Conservation (phyloP, 352 stramenopile genomes). For the Sclerospora graminicola region DNA sequence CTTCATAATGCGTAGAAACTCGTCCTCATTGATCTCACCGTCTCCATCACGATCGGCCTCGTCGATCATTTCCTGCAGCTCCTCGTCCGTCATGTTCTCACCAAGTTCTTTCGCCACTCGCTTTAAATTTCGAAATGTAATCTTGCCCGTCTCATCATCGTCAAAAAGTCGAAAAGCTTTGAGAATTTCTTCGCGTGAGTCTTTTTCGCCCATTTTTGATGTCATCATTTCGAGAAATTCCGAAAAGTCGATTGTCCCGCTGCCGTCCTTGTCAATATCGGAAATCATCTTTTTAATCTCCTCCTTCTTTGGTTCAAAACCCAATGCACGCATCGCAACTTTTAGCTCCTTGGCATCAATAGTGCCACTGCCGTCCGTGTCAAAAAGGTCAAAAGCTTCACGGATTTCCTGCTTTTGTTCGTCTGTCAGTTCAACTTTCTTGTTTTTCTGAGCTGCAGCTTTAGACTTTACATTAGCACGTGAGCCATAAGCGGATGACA, state of each 20-base stretch:
- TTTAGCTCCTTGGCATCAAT: conserved; percentile 95
- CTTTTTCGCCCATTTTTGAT: conserved; percentile 94
- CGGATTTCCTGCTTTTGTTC: conserved; percentile 94
- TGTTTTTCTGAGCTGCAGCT: conserved; percentile 60
- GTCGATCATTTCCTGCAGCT: conserved; percentile 98
- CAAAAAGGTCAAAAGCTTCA: conserved; percentile 95
- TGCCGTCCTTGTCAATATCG: conserved; percentile 93
- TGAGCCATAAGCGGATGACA: conserved; percentile 62
- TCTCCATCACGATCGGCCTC: conserved; percentile 92
- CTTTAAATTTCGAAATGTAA: conserved; percentile 95
- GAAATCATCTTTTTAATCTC: conserved; percentile 97
- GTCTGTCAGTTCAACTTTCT: conserved; percentile 85
- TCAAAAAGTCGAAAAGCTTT: conserved; percentile 98
- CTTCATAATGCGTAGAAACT: conserved; percentile 96
- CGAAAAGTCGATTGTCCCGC: conserved; percentile 93
- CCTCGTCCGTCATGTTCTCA: conserved; percentile 95
- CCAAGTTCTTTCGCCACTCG: conserved; percentile 94
- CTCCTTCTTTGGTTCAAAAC: conserved; percentile 96
- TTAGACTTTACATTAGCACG: conserved; percentile 58
- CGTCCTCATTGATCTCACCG: conserved; percentile 93
- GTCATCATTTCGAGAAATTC: conserved; percentile 98
- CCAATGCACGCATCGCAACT: conserved; percentile 92
- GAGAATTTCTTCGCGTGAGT: conserved; percentile 93
- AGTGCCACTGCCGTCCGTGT: conserved; percentile 91
- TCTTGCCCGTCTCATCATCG: conserved; percentile 95